Evolutionary conservation across 1,284 basidiomycete species (phyloP).

Genomic region (Irpex lacteus): DNA sequence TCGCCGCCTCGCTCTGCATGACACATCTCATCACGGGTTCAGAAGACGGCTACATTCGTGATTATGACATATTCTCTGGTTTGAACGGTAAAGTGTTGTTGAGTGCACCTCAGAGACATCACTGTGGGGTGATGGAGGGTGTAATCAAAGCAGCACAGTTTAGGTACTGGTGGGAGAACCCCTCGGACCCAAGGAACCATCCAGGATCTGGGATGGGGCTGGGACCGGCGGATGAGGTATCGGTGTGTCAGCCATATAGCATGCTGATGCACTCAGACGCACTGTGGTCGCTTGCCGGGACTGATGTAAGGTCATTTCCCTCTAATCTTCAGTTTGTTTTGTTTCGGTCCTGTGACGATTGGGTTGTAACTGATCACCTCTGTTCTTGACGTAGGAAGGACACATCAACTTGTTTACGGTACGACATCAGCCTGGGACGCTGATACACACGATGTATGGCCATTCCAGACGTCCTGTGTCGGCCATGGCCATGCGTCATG

Average conservation of each 20-base stretch:
- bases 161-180: conserved; percentile 89
- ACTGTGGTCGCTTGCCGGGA: conserved; percentile 86
- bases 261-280: conserved; percentile 88
- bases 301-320: conserved; percentile 55
- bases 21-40: conserved; percentile 89
- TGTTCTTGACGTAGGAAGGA: conserved; percentile 56
- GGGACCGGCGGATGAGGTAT: conserved; percentile 40
- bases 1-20: conserved; percentile 85
- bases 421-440: conserved; percentile 86
- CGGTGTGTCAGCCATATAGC: conserved; percentile 79
- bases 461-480: conserved; percentile 80
- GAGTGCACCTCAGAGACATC: conserved; percentile 86
- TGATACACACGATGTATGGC: conserved; percentile 70
- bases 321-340: conserved; percentile 4
- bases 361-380: conserved; percentile 1
- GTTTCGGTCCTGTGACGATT: not conserved
- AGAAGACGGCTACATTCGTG: conserved; percentile 90
- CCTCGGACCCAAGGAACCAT: conserved; percentile 32
- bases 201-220: conserved; percentile 16
- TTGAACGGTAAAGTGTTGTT: conserved; percentile 88
- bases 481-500: conserved; percentile 75
- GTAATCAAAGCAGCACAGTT: conserved; percentile 89
- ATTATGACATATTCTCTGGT: conserved; percentile 89
- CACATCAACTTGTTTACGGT: conserved; percentile 90
- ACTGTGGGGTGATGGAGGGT: conserved; percentile 89